Base-by-base conservation (phyloP, 257 asterid species). In the Scutellaria galericulata region DNA sequence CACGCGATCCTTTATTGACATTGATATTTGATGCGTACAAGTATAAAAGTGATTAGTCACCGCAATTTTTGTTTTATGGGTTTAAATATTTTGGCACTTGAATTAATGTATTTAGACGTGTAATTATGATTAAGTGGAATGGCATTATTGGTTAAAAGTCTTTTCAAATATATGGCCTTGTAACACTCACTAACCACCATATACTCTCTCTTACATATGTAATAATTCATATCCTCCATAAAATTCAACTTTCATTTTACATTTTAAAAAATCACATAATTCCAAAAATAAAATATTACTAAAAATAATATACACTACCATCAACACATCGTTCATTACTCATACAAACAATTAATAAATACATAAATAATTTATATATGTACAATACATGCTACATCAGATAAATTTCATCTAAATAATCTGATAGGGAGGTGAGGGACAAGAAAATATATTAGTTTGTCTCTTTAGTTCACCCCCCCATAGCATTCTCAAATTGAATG, bases 61-160 rank as follows among this genome's bases (percentile, higher is more conserved):
- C 64, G 41, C 14, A 37, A 56, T 54, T 51, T 40, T 40, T 52
- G 47, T 53, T 39, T 9, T 7, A 37, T 40, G 22, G 18, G 35
- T 40, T 42, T 27, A 39, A 58, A 15, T 62, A 63, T 15, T 13
- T 40, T 7, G 64, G 11, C 72, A 64, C 52, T 65, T 60, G 66
- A 6, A 52, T 20, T 22, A 61, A 61, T 41, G 47, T 52, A 35
- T 4, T 42, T 24, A 42, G 24, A 68, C 10, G 22, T 18, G 15
- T 14, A 53, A 60, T 47, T 48, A 71, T 65, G 65, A 77, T 50
- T 44, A 70, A 44, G 53, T 7, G 46, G 54, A 48, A 56, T 55
- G 37, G 9, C 24, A n/a, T 70, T 53, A 70, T 53, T 70, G 76
- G 73, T 64, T 71, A 72, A 6, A 9, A 66, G 71, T 66, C 82